Percentiles rank a stretch among this genome's conserved stretches.
These are phyloP conservation scores for Solanum bukasovii DNA, from an alignment of 257 asterid species.

Conservation along the genomic window DNA sequence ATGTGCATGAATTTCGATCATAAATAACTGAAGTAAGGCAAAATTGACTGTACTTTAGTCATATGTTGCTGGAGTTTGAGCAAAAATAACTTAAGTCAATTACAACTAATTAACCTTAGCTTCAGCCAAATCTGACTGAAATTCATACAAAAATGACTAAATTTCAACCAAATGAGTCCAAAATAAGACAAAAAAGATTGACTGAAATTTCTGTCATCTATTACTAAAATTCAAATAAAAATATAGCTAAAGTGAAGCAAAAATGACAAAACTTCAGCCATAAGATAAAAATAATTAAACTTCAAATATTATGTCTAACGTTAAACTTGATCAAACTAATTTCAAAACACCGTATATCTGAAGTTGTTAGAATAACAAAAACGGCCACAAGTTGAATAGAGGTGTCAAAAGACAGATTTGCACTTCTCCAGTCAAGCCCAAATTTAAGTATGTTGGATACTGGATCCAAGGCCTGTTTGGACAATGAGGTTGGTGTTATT, in stretches of 20 bases:
- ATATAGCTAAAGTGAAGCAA: not conserved
- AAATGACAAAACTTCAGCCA: not conserved
- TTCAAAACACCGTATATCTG: not conserved
- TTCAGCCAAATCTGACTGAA: not conserved
- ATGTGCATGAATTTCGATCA: not conserved
- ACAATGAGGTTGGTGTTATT: not conserved
- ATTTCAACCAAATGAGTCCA: not conserved
- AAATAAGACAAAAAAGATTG: not conserved
- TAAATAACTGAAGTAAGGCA: not conserved
- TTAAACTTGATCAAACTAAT: not conserved
- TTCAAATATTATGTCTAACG: not conserved
- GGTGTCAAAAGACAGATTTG: not conserved
- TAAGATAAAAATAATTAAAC: not conserved
- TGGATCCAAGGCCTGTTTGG: not conserved
- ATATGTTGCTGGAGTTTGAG: not conserved
- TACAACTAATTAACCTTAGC: not conserved
- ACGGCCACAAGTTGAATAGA: not conserved
- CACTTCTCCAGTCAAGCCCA: not conserved
- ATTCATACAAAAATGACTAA: not conserved
- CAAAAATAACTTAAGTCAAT: not conserved
- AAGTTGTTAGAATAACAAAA: not conserved
- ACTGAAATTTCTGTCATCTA: not conserved
- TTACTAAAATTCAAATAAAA: not conserved
- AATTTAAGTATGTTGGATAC: not conserved
- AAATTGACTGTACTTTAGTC: not conserved